Conservation (phyloP, 192 early-diverging fungal species). For the Coemansia sp. region DNA sequence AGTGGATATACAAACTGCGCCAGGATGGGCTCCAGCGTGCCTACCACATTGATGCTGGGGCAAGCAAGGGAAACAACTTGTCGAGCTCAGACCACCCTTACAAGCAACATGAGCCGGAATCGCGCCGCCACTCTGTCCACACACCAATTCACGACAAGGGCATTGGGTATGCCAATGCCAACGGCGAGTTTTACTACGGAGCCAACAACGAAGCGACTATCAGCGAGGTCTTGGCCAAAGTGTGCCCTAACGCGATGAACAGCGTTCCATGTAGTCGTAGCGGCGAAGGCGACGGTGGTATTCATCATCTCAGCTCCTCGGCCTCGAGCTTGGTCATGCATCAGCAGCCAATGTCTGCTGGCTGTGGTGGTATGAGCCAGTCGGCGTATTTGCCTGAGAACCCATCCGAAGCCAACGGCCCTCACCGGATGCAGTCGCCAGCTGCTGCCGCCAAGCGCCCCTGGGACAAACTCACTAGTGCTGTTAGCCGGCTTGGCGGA, state of each 20-base stretch:
- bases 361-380: neutral
- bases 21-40: slow-evolving; percentile 33
- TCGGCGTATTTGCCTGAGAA: neutral
- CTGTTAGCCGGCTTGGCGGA: neutral
- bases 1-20: slow-evolving; percentile 31
- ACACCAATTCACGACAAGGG: neutral
- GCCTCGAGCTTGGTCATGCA: neutral
- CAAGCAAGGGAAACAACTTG: neutral
- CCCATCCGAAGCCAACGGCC: neutral
- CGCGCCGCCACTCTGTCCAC: neutral
- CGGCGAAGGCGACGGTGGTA: neutral
- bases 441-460: neutral
- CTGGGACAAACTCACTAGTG: neutral
- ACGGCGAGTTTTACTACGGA: slow-evolving; percentile 1
- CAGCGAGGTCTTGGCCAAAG: neutral
- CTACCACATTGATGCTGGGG: slow-evolving; percentile 17
- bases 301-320: neutral
- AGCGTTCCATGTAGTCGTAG: neutral
- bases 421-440: neutral
- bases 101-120: neutral
- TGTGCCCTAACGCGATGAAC: neutral
- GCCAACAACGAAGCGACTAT: neutral
- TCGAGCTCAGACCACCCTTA: neutral
- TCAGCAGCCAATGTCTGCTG: neutral
- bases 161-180: neutral